Conservation (phyloP, 148 eudicot species). For the Cornus florida region DNA sequence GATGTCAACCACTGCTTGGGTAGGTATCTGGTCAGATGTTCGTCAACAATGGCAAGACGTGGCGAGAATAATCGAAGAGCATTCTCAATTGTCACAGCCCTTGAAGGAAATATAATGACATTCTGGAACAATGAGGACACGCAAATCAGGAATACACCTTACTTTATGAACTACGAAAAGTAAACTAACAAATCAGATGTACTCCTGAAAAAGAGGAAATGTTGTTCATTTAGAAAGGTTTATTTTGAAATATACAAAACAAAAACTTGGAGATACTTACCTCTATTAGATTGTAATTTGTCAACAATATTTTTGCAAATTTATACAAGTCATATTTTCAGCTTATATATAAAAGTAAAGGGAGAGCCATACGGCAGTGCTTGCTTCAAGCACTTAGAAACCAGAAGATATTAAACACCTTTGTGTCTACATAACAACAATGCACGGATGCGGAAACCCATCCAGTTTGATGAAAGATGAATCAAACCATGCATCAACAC, state of each 20-base stretch:
- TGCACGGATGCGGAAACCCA: background rate
- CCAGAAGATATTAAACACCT: background rate
- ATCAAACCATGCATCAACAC: background rate
- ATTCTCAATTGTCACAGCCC: conserved; percentile 88
- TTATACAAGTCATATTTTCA: background rate
- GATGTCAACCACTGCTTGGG: conserved; percentile 95
- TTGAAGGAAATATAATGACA: conserved; percentile 91
- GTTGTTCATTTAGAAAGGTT: background rate
- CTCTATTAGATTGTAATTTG: background rate
- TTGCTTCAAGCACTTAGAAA: background rate
- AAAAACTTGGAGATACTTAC: background rate
- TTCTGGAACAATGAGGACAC: conserved; percentile 44
- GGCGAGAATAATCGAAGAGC: conserved; percentile 83
- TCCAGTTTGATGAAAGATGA: background rate
- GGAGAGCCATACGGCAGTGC: background rate
- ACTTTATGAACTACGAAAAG: background rate
- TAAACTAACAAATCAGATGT: background rate
- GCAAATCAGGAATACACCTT: conserved; percentile 22
- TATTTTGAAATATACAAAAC: background rate
- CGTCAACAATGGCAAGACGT: conserved; percentile 90
- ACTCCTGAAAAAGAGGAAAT: background rate
- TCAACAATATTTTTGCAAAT: background rate
- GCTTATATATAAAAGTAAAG: background rate
- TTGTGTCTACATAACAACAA: background rate
- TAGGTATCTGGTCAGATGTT: conserved; percentile 70